These are phyloP conservation scores for Leccinum incarnatum DNA, from an alignment of 768 basidiomycete genomes.

Conservation along the genomic window DNA sequence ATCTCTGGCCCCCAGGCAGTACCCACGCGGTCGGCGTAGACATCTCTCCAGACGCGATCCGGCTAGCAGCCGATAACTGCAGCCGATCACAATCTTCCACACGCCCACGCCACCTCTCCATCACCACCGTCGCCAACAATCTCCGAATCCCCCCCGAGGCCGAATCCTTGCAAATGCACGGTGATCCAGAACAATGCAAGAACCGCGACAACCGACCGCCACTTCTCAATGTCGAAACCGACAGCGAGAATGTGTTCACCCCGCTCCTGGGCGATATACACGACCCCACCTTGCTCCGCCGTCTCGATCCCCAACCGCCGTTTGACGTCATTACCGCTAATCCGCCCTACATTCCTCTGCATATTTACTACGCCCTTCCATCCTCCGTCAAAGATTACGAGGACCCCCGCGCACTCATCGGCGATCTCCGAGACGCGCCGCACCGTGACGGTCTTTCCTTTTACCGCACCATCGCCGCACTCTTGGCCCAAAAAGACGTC, in stretches of 20 bases:
- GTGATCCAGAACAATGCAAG: not conserved
- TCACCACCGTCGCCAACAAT: slow-evolving; percentile 1
- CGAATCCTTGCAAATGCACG: not conserved
- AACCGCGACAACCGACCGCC: not conserved
- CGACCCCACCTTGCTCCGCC: slow-evolving; percentile 19
- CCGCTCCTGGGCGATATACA: slow-evolving; percentile 47
- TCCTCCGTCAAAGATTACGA: slow-evolving; percentile 75
- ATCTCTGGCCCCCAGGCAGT: slow-evolving; percentile 55
- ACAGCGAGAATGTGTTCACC: slow-evolving; percentile 28
- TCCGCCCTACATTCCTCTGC: slow-evolving; percentile 78
- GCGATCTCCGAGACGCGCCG: slow-evolving; percentile 50
- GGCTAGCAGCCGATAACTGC: slow-evolving; percentile 47
- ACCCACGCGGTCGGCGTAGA: slow-evolving; percentile 64
- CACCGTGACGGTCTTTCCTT: slow-evolving; percentile 55
- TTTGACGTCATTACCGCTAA: slow-evolving; percentile 83
- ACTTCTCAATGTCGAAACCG: not conserved
- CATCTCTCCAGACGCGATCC: slow-evolving; percentile 57
- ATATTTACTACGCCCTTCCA: slow-evolving; percentile 62
- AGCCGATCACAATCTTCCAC: slow-evolving; percentile 10
- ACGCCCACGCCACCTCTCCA: slow-evolving; percentile 16
- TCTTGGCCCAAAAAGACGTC: slow-evolving; percentile 52
- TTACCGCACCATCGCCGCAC: slow-evolving; percentile 67
- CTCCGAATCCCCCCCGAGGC: slow-evolving; percentile 2
- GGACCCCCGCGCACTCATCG: slow-evolving; percentile 78
- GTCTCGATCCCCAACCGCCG: slow-evolving; percentile 41